Evolutionary conservation across 805 yeast genomes (phyloP).

Genomic region (Candida glaebosa): DNA sequence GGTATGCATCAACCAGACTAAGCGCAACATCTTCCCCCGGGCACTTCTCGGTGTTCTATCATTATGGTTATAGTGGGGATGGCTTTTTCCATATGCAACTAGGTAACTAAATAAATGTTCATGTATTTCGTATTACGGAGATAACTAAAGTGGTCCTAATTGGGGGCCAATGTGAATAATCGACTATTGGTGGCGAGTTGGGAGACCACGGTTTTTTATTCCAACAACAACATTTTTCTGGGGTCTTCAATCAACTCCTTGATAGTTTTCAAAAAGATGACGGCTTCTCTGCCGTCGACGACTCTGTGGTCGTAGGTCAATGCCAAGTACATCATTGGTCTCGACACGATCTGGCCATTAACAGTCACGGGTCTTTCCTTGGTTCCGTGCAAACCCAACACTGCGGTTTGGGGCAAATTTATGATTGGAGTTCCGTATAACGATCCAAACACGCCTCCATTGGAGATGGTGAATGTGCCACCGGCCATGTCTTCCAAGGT

Average conservation of each 20-base stretch:
- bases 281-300: conserved; percentile 98
- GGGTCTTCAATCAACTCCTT: conserved; percentile 99
- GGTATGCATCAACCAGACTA: too few relatives aligned
- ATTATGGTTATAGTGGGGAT: too few relatives aligned
- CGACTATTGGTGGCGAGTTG: too few relatives aligned
- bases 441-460: conserved; percentile 99
- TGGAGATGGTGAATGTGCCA: conserved; percentile 98
- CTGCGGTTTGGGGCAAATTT: conserved; percentile 98
- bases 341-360: conserved; percentile 90
- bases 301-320: conserved; percentile 98
- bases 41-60: too few relatives aligned
- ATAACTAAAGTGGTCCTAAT: too few relatives aligned
- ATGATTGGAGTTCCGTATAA: conserved; percentile 97
- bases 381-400: conserved; percentile 94
- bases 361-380: conserved; percentile 97
- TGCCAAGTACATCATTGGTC: conserved; percentile 99
- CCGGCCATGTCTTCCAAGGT: conserved; percentile 99
- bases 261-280: conserved; percentile 90
- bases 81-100: too few relatives aligned
- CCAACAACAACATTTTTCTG: conserved; percentile 80
- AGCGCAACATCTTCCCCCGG: too few relatives aligned
- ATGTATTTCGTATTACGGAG: too few relatives aligned
- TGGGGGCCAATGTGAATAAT: too few relatives aligned
- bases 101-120: too few relatives aligned
- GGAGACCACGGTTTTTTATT: too few relatives aligned